Evolutionary conservation across 163 green algal genomes (phyloP).

Genomic region (Trebouxia gelatinosa): DNA sequence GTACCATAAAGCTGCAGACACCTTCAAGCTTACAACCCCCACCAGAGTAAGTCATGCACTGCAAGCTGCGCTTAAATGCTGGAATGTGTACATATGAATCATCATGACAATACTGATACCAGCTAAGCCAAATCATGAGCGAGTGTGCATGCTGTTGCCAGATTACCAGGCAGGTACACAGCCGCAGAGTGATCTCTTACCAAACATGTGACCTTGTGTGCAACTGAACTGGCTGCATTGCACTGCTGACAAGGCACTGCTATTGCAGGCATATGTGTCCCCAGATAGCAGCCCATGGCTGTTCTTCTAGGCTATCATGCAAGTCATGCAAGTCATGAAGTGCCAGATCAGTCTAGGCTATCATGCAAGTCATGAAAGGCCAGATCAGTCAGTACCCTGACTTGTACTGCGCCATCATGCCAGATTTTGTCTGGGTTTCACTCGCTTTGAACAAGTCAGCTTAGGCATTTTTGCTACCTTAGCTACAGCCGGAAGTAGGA

Average conservation of each 20-base stretch:
- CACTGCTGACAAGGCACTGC: background rate
- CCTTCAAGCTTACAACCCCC: slow-evolving; percentile 58
- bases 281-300: slow-evolving; percentile 73
- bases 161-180: too few species aligned
- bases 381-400: too few species aligned
- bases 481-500: too few species aligned
- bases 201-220: too few species aligned
- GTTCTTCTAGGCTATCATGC: slow-evolving; percentile 71
- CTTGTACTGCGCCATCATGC: too few species aligned
- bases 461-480: background rate
- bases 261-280: slow-evolving; percentile 58
- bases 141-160: background rate
- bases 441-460: background rate
- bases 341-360: too few species aligned
- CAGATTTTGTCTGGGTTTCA: too few species aligned
- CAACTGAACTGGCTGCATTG: background rate
- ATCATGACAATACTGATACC: background rate
- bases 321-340: too few species aligned
- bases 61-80: background rate
- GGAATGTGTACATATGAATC: background rate
- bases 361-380: too few species aligned
- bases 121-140: too few species aligned
- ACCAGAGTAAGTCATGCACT: slow-evolving; percentile 9
- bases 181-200: too few species aligned
- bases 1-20: slow-evolving; percentile 41